Conservation (phyloP, 345 rosid species). For the Ricinus communis region DNA sequence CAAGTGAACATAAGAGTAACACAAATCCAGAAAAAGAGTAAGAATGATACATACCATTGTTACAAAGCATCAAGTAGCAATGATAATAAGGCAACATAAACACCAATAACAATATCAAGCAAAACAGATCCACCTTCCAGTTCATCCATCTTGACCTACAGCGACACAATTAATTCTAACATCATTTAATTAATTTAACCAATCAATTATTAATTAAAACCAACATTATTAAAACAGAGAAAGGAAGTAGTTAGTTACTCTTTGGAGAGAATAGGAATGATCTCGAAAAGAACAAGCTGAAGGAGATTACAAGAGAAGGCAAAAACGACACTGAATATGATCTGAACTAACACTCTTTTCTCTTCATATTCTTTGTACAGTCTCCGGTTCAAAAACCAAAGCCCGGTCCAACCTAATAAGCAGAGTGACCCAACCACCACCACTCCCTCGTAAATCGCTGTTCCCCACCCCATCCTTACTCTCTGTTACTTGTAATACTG, state of each 20-base stretch:
- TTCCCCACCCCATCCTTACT: constrained; percentile 58
- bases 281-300: constrained; percentile 95
- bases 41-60: constrained; percentile 54
- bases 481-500: not conserved
- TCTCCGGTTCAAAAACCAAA: constrained; percentile 82
- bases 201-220: not conserved
- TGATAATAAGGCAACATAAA: constrained; percentile 96
- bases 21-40: not conserved
- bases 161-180: not conserved
- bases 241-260: constrained; percentile 39
- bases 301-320: constrained; percentile 93
- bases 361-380: constrained; percentile 96
- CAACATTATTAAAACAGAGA: not conserved
- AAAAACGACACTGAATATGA: constrained; percentile 89
- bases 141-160: constrained; percentile 87
- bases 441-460: constrained; percentile 63
- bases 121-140: constrained; percentile 95
- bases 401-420: constrained; percentile 79
- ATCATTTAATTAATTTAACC: not conserved
- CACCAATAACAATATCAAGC: constrained; percentile 83
- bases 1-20: too few species aligned
- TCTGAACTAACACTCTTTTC: constrained; percentile 85
- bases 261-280: constrained; percentile 87
- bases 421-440: constrained; percentile 64
- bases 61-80: constrained; percentile 95